Evolutionary conservation across 2,329 filamentous ascomycete species (phyloP).

Genomic region (Pseudogymnoascus sp.): DNA sequence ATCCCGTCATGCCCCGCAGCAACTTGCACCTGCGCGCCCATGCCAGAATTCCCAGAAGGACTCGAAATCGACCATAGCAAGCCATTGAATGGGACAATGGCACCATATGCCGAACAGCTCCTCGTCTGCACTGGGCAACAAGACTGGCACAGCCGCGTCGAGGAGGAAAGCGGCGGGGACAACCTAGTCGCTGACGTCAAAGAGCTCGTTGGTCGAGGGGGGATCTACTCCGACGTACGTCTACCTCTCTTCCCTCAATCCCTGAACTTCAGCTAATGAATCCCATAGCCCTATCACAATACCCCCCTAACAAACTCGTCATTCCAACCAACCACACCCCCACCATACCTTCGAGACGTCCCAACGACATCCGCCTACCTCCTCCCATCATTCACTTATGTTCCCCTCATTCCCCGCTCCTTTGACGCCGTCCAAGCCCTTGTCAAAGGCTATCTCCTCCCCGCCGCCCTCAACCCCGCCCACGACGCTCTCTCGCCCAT

Average conservation of each 20-base stretch:
- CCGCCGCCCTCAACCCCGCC: constrained; percentile 51
- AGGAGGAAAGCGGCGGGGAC: constrained; percentile 64
- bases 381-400: constrained; percentile 75
- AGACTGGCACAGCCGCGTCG: constrained; percentile 79
- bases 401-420: constrained; percentile 61
- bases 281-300: constrained; percentile 69
- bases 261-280: constrained; percentile 9
- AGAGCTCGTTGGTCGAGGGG: constrained; percentile 58
- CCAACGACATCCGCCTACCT: constrained; percentile 63
- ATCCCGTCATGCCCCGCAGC: constrained; percentile 58
- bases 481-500: constrained; percentile 52
- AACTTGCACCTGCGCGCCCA: constrained; percentile 67
- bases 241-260: background rate
- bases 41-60: constrained; percentile 54
- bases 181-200: constrained; percentile 68
- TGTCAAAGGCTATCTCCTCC: constrained; percentile 60
- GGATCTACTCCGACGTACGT: constrained; percentile 59
- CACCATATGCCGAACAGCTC: constrained; percentile 73
- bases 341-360: constrained; percentile 32
- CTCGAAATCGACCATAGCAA: constrained; percentile 68
- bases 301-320: constrained; percentile 71
- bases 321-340: constrained; percentile 47
- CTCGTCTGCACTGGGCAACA: constrained; percentile 71
- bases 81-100: constrained; percentile 68
- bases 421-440: constrained; percentile 49